phyloP scores from a whole-genome alignment of 1,139 yeast species.

The Saccharomycopsis phalli region DNA sequence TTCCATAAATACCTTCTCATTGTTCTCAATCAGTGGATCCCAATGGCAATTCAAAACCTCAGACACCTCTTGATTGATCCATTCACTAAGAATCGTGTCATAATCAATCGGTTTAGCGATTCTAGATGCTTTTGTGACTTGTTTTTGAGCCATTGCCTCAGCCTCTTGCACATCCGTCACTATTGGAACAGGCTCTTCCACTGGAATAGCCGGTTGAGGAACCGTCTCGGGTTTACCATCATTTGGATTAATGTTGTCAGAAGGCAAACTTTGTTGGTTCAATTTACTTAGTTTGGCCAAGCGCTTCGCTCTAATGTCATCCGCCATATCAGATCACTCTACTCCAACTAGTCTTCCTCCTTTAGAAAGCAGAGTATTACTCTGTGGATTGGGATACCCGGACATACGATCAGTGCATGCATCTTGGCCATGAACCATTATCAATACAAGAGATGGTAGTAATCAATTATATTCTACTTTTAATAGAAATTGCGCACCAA shows the following conservation, averaged over 20 bases:
- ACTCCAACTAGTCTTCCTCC: no score
- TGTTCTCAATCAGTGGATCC: slow-evolving; percentile 21
- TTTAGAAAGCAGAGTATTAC: no score
- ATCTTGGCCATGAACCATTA: no score
- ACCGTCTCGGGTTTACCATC: no score
- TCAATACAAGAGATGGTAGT: no score
- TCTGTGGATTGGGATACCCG: no score
- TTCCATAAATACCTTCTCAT: slow-evolving; percentile 28
- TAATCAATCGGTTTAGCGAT: background rate
- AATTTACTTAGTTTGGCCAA: slow-evolving; percentile 37
- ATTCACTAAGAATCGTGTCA: slow-evolving; percentile 20
- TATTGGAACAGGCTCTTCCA: slow-evolving; percentile 7
- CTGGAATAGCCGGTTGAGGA: slow-evolving; percentile 3
- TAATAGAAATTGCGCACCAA: no score
- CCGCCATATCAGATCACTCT: no score
- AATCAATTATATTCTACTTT: no score
- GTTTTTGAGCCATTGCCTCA: background rate
- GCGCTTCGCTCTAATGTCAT: slow-evolving; percentile 46
- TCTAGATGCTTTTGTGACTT: background rate
- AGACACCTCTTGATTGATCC: slow-evolving; percentile 31
- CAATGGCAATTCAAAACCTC: slow-evolving; percentile 30
- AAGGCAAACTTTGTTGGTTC: no score
- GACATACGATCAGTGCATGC: no score
- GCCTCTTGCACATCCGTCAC: background rate
- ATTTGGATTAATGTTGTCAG: no score